These are phyloP conservation scores for Saitozyma podzolica DNA, from an alignment of 768 basidiomycete genomes.

Conservation along the genomic window DNA sequence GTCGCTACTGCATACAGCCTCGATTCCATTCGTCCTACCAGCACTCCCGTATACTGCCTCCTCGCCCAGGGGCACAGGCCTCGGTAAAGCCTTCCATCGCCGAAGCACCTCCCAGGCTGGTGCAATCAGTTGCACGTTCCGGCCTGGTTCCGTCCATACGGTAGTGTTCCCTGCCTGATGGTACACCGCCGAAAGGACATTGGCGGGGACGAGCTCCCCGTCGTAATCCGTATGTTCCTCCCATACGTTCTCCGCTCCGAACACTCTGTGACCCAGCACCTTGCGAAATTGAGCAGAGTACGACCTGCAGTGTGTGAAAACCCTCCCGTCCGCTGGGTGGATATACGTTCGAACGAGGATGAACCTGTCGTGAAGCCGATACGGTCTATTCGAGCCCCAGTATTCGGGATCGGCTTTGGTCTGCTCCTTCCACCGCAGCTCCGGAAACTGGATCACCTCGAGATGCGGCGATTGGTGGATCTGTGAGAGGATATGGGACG, in stretches of 20 bases:
- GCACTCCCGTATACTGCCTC: not conserved
- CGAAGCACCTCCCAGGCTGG: slow-evolving; percentile 12
- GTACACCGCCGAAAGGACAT: slow-evolving; percentile 8
- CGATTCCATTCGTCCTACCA: not conserved
- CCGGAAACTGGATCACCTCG: slow-evolving; percentile 9
- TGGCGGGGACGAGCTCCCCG: slow-evolving; percentile 3
- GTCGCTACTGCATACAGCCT: not conserved
- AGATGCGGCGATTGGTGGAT: slow-evolving; percentile 3
- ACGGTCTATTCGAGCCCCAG: not conserved
- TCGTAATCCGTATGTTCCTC: slow-evolving; percentile 19
- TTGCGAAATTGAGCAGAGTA: slow-evolving; percentile 11
- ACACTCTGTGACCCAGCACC: not conserved
- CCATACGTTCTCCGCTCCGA: slow-evolving; percentile 15
- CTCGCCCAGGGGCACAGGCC: too few relatives aligned
- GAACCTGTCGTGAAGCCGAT: not conserved
- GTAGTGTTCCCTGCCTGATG: not conserved
- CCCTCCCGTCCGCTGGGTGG: not conserved
- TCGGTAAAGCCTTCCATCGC: slow-evolving; percentile 3
- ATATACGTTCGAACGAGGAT: slow-evolving; percentile 21
- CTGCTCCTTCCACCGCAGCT: not conserved
- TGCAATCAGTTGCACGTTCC: slow-evolving; percentile 4
- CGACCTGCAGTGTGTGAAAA: slow-evolving; percentile 12
- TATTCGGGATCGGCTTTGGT: not conserved
- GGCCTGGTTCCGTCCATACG: slow-evolving; percentile 7
- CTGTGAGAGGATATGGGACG: not conserved